Evolutionary conservation across 805 yeast genomes (phyloP).

Genomic region (Wickerhamiella allomyrinae): DNA sequence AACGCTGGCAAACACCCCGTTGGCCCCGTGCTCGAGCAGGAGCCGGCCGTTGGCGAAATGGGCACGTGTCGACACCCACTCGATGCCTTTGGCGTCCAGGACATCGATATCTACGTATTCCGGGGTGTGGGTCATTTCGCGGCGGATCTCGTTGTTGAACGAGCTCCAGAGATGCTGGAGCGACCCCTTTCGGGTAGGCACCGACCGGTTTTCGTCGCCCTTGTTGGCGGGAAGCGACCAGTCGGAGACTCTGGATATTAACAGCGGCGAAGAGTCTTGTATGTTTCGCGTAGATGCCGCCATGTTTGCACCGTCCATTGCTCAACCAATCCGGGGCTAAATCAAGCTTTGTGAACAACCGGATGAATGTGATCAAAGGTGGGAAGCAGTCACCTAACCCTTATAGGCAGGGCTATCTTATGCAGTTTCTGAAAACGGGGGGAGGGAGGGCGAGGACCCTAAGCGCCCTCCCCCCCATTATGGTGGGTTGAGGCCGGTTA

Average conservation of each 20-base stretch:
- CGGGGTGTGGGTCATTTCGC: neutral
- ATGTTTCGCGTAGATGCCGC: neutral
- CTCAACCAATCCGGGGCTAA: no score
- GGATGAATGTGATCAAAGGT: no score
- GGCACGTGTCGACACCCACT: constrained; percentile 10
- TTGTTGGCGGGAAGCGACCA: neutral
- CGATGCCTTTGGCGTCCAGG: constrained; percentile 10
- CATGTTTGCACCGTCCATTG: neutral
- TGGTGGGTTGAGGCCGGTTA: no score
- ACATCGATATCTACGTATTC: constrained; percentile 8
- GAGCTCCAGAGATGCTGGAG: constrained; percentile 9
- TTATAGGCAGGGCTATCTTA: no score
- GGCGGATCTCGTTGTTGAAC: constrained; percentile 4
- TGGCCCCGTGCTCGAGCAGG: constrained; percentile 4
- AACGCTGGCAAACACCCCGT: constrained; percentile 7
- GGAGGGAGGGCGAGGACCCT: no score
- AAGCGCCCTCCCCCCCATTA: no score
- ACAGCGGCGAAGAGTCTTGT: constrained; percentile 3
- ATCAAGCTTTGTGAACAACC: no score
- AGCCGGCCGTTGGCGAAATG: constrained; percentile 5
- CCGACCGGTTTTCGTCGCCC: neutral
- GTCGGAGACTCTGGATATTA: constrained; percentile 10
- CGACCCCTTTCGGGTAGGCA: constrained; percentile 8
- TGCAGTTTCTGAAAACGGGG: no score
- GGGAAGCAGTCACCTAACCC: neutral